A percentile compares a stretch with the other conserved stretches of the same genome.
Conservation (phyloP, 1,284 basidiomycete genomes). For the Sporisorium scitamineum region DNA sequence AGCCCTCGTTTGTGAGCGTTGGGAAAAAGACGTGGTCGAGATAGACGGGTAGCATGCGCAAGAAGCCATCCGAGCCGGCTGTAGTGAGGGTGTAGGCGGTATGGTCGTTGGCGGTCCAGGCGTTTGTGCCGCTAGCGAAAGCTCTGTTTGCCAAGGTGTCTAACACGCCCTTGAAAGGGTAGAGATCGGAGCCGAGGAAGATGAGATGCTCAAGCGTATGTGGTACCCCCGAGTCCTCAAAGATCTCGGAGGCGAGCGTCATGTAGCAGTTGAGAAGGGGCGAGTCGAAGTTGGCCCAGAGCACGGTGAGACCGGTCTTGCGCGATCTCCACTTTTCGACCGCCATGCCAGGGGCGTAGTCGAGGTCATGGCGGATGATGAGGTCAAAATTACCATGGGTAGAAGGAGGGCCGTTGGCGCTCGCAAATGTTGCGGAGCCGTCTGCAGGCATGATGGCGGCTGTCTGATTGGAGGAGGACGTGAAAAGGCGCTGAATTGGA, state of each 20-base stretch:
- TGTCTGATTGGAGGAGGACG: neutral
- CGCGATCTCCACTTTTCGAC: constrained; percentile 88
- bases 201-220: constrained; percentile 68
- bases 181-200: constrained; percentile 65
- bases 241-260: constrained; percentile 87
- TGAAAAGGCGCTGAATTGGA: constrained; percentile 16
- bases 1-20: constrained; percentile 89
- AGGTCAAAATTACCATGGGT: constrained; percentile 81
- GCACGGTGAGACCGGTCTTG: constrained; percentile 78
- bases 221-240: constrained; percentile 72
- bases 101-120: constrained; percentile 74
- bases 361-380: constrained; percentile 78
- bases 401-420: constrained; percentile 20
- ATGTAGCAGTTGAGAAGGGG: constrained; percentile 93
- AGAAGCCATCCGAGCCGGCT: constrained; percentile 93
- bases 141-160: constrained; percentile 97
- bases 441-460: constrained; percentile 36
- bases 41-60: constrained; percentile 93
- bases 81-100: constrained; percentile 94
- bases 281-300: constrained; percentile 75
- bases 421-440: constrained; percentile 12
- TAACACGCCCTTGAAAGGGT: constrained; percentile 96
- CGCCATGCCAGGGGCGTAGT: constrained; percentile 78
- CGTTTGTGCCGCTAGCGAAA: constrained; percentile 85
- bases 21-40: constrained; percentile 98